Percentiles rank a stretch among this genome's conserved stretches.
phyloP scores from a whole-genome alignment of 2,329 filamentous ascomycete species.

The Fusarium nisikadoi region DNA sequence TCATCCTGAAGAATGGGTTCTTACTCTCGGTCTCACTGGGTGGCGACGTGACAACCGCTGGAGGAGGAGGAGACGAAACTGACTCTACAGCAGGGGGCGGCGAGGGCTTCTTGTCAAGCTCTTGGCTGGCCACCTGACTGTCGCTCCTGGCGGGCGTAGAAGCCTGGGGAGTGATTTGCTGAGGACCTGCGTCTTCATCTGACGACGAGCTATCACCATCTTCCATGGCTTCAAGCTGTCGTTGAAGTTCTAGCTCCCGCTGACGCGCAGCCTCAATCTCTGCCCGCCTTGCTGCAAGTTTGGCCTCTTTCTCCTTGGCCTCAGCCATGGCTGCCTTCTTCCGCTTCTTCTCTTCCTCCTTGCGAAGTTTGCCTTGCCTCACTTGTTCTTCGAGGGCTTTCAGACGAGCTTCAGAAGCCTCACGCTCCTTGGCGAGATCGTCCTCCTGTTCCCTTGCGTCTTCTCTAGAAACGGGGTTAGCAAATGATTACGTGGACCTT shows the following conservation, averaged over 20 bases:
- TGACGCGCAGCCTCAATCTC: slow-evolving; percentile 93
- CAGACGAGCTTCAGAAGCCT: slow-evolving; percentile 83
- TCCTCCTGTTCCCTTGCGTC: slow-evolving; percentile 80
- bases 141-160: slow-evolving; percentile 66
- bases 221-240: slow-evolving; percentile 81
- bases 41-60: slow-evolving; percentile 63
- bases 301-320: slow-evolving; percentile 87
- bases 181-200: slow-evolving; percentile 81
- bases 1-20: slow-evolving; percentile 94
- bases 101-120: slow-evolving; percentile 63
- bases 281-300: slow-evolving; percentile 84
- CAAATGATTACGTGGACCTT: background rate
- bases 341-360: slow-evolving; percentile 92
- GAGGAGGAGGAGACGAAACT: slow-evolving; percentile 56
- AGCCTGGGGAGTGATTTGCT: slow-evolving; percentile 72
- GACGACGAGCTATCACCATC: slow-evolving; percentile 81
- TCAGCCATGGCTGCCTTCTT: slow-evolving; percentile 90
- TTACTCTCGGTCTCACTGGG: slow-evolving; percentile 80
- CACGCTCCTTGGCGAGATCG: slow-evolving; percentile 81
- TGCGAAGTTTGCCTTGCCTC: slow-evolving; percentile 90
- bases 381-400: slow-evolving; percentile 94
- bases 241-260: slow-evolving; percentile 87
- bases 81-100: slow-evolving; percentile 56
- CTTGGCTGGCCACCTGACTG: slow-evolving; percentile 64
- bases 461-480: slow-evolving; percentile 64